phyloP scores from a whole-genome alignment of 1,139 yeast genomes.

The Eremothecium sinecaudum region DNA sequence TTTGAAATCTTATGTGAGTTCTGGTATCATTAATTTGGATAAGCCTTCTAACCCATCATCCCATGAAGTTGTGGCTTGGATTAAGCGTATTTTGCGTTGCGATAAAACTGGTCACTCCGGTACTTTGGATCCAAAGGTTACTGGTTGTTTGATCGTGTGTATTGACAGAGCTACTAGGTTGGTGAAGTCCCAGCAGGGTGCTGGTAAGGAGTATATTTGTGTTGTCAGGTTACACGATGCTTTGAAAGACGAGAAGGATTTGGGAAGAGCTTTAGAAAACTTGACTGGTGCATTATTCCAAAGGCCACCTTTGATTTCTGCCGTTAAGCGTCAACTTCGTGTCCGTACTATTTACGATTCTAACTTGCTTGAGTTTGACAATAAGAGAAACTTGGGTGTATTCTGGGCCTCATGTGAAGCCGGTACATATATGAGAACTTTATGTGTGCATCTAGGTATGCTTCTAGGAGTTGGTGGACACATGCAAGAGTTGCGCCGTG shows the following conservation, averaged over 20 bases:
- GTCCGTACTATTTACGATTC: slow-evolving; percentile 97
- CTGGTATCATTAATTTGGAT: slow-evolving; percentile 95
- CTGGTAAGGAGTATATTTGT: slow-evolving; percentile 99
- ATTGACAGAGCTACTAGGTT: slow-evolving; percentile 95
- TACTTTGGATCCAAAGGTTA: slow-evolving; percentile 96
- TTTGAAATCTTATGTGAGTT: slow-evolving; percentile 74
- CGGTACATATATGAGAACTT: slow-evolving; percentile 98
- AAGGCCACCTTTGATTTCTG: slow-evolving; percentile 97
- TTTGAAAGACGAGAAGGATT: slow-evolving; percentile 79
- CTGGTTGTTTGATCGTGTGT: slow-evolving; percentile 96
- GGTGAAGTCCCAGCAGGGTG: slow-evolving; percentile 98
- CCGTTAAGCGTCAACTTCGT: slow-evolving; percentile 97
- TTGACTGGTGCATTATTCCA: slow-evolving; percentile 97
- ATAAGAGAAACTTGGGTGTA: slow-evolving; percentile 92
- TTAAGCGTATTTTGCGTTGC: slow-evolving; percentile 85
- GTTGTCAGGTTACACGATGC: slow-evolving; percentile 93
- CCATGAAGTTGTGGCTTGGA: slow-evolving; percentile 99
- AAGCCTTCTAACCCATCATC: slow-evolving; percentile 97
- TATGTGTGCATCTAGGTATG: slow-evolving; percentile 98
- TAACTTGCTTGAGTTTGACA: slow-evolving; percentile 88
- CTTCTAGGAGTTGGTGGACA: slow-evolving; percentile 97
- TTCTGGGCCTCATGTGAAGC: slow-evolving; percentile 99
- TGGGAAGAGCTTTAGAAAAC: slow-evolving; percentile 82
- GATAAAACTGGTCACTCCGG: slow-evolving; percentile 99
- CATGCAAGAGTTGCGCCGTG: slow-evolving; percentile 99